Evolutionary conservation across 345 rosid species (phyloP), one percentile per base, ranked within the genome.

Genomic region (Microcos paniculata): DNA sequence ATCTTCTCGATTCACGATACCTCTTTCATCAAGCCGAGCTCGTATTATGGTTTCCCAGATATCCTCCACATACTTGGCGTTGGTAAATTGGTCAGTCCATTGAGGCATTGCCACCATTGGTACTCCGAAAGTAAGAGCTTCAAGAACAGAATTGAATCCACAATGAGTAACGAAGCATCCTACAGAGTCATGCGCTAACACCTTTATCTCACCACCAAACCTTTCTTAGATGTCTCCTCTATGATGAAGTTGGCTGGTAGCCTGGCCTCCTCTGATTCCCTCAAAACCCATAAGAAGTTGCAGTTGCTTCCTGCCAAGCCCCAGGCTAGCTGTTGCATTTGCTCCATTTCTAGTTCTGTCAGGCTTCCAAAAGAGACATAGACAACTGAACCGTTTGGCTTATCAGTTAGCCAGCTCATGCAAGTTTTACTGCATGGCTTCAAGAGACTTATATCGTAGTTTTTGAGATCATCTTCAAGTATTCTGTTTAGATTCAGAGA

Each of bases 321-420:
- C 70, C 56, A 16, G 11, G 87, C 89, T 21, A 80, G 51, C 78
- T 89, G 89, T 53, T 70, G 81, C 89, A 85, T 85, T 70, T 89
- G 92, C 48, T 81, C 81, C 31, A 80, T 84, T 46, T 72, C 81
- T 42, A 81, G 76, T 14, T 76, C 70, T 40, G 81, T 85, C 74
- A 88, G 8, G 70, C 87, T 88, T 57, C 90, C 89, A 4, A 79
- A 85, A 24, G 90, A 84, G n/a, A 84, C 79, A 51, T 87, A 87
- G 10, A 85, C 79, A 58, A 89, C 90, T 0, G 88, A 85, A 68
- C 62, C 46, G 1, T 69, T 69, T 24, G 82, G 85, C 58, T 77
- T 87, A 9, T 80, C 69, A 72, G 48, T 82, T 35, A 87, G 65
- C 90, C 92, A 89, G 26, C 79, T 78, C 70, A 79, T 65, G 74